Evolutionary conservation across 805 yeast genomes (phyloP), one percentile per base, ranked within the genome.

Genomic region (Pichia phayaonensis): DNA sequence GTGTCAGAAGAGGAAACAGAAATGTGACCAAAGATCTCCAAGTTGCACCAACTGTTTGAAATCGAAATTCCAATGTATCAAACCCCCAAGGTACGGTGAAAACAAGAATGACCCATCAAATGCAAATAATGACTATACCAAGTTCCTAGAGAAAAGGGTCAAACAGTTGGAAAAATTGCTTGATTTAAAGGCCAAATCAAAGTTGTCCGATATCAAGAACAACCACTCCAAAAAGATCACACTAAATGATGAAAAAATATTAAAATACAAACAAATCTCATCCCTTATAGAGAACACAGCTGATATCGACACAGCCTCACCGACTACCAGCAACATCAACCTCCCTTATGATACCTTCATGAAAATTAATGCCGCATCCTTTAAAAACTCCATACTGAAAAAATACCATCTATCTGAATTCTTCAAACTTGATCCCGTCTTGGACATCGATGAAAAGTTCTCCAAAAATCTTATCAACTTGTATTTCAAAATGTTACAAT

Each of bases 41-140:
- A 71, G 79, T 45, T 82, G 88, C 58, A 78, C 86, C 5, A 80
- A 81, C 41, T 83, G 88, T 65, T 66, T 81, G 48, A 80, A 80
- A 58, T 83, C 86, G 1, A 81, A 79, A 31, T 80, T 75, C 8
- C 67, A 73, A 52, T 82, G 88, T 61, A 70, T 81, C 8, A 84
- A 82, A 61, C 89, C 89, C 0, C 81, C 77, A 6, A 73, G 80
- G 47, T 81, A 81, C 54, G 73, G 76, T 1, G 69, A 66, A 5
- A 60, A 55, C 38, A 36, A 24, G 18, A 45, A 15, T 22, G 40
- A 29, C 11, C 6, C n/a, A 52, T 51, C 36, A 71, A 67, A 54
- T 64, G 69, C 13, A 74, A 80, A 79, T 58, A 81, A 79, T 56
- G 83, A 79, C 36, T 81, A 82, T 58, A 81, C 85, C 0, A 50